Percentiles rank a stretch among this genome's conserved stretches.
Conservation (phyloP, 2,329 filamentous ascomycete species). For the Colletotrichum liriopes region DNA sequence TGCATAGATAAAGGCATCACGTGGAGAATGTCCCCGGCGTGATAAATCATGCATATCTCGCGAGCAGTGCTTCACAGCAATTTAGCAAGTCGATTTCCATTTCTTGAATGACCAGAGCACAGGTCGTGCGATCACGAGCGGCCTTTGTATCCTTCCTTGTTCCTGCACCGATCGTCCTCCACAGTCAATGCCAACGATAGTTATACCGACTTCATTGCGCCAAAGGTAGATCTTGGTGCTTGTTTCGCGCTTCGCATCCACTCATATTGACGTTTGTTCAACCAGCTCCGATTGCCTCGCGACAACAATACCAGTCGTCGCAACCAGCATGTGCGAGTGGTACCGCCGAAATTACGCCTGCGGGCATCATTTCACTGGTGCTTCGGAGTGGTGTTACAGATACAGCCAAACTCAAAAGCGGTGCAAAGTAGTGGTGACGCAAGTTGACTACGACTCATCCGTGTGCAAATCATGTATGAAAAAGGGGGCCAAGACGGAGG, state of each 20-base stretch:
- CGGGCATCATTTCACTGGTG: conserved; percentile 39
- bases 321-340: conserved; percentile 39
- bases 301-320: background rate
- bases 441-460: conserved; percentile 25
- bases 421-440: conserved; percentile 35
- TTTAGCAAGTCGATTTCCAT: background rate
- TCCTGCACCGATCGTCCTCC: too few species aligned
- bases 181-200: too few species aligned
- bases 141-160: background rate
- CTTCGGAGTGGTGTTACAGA: conserved; percentile 37
- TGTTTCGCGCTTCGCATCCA: background rate
- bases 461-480: conserved; percentile 18
- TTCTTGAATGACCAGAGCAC: background rate
- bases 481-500: too few species aligned
- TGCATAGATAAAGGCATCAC: background rate
- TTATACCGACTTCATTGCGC: too few species aligned
- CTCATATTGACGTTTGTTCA: background rate
- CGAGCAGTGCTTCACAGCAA: background rate
- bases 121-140: background rate
- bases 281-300: background rate
- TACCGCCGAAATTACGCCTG: conserved; percentile 41
- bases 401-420: conserved; percentile 41
- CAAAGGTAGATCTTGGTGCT: background rate
- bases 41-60: background rate
- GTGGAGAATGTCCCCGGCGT: background rate